Evolutionary conservation across 805 yeast species (phyloP), one percentile per base, ranked within the genome.

Genomic region (Yarrowia yakushimensis): DNA sequence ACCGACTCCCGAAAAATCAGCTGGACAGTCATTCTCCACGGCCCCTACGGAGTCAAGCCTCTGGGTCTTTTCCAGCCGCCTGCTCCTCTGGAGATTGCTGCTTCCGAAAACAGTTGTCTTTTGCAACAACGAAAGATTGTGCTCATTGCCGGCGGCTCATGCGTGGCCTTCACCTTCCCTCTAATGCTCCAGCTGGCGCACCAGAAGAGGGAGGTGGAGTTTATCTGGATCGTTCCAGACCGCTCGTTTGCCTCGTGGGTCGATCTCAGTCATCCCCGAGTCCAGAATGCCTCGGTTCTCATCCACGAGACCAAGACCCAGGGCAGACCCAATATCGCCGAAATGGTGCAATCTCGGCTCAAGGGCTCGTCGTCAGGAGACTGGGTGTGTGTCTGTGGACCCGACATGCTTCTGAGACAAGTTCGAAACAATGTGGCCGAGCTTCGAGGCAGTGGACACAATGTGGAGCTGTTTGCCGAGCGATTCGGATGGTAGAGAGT

Each of bases 61-160:
- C 45, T 62, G 25, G 64, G 63, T 18, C 30, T 50, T 48, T 64
- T 64, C 15, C 25, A 46, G 20, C 54, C 54, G 27, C 45, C 43
- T 37, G 25, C 43, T 10, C 30, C 31, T 6, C 50, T 57, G 28
- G 39, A 43, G 23, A 20, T 27, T 3, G 27, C 45, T 25, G 22
- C 15, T 2, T 2, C 61, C 57, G 64, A 17, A 65, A 64, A 54
- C 66, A 61, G 64, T 48, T 66, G 42, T 65, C 69, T 45, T 63
- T 52, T 65, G 34, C 65, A 30, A 22, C 65, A 57, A 59, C 68
- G 66, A 55, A 63, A 65, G 61, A 66, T 71, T 31, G 62, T 71
- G 41, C 68, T 71, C 15, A 66, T 71, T 27, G 68, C 73, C 20
- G 74, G 74, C n/a, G 74, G 74, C 11, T 70, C 74, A 10, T 74